Base-by-base conservation (phyloP, 2,329 filamentous ascomycete genomes). In the Cytospora piceicola region DNA sequence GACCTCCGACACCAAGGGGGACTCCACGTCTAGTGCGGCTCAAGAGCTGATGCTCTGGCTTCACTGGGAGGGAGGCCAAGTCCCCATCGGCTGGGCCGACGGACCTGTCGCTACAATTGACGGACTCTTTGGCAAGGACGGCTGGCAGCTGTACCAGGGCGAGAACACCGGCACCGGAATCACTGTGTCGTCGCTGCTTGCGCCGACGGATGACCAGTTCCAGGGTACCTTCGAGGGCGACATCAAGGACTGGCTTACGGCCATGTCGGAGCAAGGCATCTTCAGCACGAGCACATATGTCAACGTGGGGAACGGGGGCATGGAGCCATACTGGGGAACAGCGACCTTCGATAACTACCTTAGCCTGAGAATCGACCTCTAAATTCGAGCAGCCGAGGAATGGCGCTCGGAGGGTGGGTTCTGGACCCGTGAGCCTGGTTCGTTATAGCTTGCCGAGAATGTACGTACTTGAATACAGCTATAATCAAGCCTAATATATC, bases 31-130 rank as follows among this genome's bases (percentile, higher is more conserved):
- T 22, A 71, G 70, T 36, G 65, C 68, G 6, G 76, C 77, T 0
- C 78, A 79, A 64, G 78, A 81, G 66, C 73, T 79, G 29, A 81
- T 81, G 79, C 77, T 81, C 17, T 81, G 79, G 79, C 74, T 81
- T 2, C 74, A 77, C 30, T 80, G 77, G 62, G 77, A 78, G n/a
- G 78, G 78, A 22, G 78, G 77, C 2, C 79, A 81, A 66, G 71
- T 80, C 5, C 79, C 79, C 17, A 81, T 81, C 64, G 79, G 79
- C 54, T 81, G 75, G 73, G 68, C 71, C 8, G 70, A 72, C 52
- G 74, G 74, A 1, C 67, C 73, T 39, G 72, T 75, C 24, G 74
- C 76, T 4, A 80, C 77, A 0, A 73, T 79, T 51, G 69, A 75
- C 39, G 68, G 71, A 27, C 72, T 78, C 9, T 78, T 74, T 63